These are phyloP conservation scores for Talaromyces sp. DNA, from an alignment of 2,329 filamentous ascomycete species.

Conservation along the genomic window DNA sequence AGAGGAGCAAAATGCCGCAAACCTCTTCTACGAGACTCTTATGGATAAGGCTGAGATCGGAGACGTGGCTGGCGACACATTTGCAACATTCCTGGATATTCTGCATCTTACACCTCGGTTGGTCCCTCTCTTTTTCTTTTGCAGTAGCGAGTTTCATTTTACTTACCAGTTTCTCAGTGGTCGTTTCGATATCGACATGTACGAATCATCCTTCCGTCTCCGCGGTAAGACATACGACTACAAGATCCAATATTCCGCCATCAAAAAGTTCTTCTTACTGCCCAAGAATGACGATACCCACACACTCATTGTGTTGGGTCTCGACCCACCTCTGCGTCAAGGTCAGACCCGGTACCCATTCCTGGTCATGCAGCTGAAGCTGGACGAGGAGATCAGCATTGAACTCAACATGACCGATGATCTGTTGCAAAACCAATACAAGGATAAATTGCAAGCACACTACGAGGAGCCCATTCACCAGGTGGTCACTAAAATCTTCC, in stretches of 20 bases:
- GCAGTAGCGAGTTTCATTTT: slow-evolving; percentile 12
- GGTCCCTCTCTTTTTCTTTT: slow-evolving; percentile 16
- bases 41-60: slow-evolving; percentile 99
- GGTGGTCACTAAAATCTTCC: slow-evolving; percentile 94
- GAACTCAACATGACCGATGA: slow-evolving; percentile 96
- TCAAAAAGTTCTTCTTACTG: slow-evolving; percentile 98
- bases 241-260: slow-evolving; percentile 97
- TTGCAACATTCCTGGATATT: slow-evolving; percentile 94
- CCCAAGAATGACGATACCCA: slow-evolving; percentile 99
- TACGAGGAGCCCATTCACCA: slow-evolving; percentile 94
- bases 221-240: slow-evolving; percentile 99
- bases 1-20: slow-evolving; percentile 92
- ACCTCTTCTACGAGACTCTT: slow-evolving; percentile 95
- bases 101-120: slow-evolving; percentile 93
- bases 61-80: slow-evolving; percentile 97
- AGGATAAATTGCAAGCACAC: slow-evolving; percentile 81
- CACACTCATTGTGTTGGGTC: slow-evolving; percentile 88
- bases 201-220: slow-evolving; percentile 93
- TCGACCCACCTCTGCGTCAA: slow-evolving; percentile 93
- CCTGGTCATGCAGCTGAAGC: slow-evolving; percentile 98
- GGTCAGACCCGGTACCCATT: slow-evolving; percentile 98
- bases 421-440: slow-evolving; percentile 80
- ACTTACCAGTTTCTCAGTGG: slow-evolving; percentile 63
- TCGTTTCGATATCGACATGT: slow-evolving; percentile 99
- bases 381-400: slow-evolving; percentile 94